phyloP scores from a whole-genome alignment of 192 early-diverging fungal species.

The Kickxella alabastrina region DNA sequence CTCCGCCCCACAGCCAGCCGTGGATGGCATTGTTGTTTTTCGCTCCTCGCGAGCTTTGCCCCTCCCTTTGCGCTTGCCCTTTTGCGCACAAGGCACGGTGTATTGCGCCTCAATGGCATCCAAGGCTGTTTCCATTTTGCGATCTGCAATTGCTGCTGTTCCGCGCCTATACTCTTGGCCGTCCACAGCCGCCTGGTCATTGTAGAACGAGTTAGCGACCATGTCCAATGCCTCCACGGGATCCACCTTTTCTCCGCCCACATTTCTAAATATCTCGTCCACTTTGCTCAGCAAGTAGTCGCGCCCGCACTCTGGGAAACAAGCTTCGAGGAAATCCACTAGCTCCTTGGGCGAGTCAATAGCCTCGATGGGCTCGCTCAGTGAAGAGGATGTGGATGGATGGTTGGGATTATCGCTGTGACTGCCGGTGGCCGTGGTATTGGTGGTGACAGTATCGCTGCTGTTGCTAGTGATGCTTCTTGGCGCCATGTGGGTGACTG shows the following conservation, averaged over 20 bases:
- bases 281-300: conserved; percentile 33
- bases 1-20: background rate
- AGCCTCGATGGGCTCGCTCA: conserved; percentile 8
- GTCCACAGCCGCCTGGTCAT: conserved; percentile 35
- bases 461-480: background rate
- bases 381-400: too few relatives aligned
- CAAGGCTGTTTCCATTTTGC: conserved; percentile 7
- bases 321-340: conserved; percentile 26
- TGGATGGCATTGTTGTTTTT: too few relatives aligned
- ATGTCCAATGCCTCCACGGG: conserved; percentile 44
- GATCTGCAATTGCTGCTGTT: background rate
- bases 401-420: too few relatives aligned
- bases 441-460: background rate
- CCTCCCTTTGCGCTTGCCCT: background rate
- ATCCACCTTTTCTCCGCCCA: conserved; percentile 24
- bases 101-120: conserved; percentile 32
- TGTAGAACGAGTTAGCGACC: conserved; percentile 40
- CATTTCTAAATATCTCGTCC: conserved; percentile 13
- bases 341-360: conserved; percentile 28
- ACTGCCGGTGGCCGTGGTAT: too few relatives aligned
- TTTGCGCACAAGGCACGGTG: conserved; percentile 6
- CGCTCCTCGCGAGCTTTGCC: too few relatives aligned
- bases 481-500: background rate
- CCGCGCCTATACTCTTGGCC: conserved; percentile 18
- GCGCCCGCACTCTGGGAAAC: conserved; percentile 44